A percentile compares a stretch with the other conserved stretches of the same genome.
Evolutionary conservation across 139 green algal species (phyloP).

Genomic region (Coccomyxa sp.): DNA sequence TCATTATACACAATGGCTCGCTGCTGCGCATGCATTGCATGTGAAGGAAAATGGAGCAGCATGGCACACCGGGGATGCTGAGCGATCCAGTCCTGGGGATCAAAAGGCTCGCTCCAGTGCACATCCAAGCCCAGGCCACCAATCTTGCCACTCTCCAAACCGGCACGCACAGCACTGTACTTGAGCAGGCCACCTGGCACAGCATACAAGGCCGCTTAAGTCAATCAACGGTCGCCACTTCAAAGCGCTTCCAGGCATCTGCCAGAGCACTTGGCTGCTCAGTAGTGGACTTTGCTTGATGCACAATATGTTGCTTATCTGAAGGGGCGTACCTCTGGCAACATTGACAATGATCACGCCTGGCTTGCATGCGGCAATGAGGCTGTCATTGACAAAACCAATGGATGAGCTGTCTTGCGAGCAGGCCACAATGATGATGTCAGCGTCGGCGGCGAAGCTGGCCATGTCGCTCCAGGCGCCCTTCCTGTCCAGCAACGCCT

Average conservation of each 20-base stretch:
- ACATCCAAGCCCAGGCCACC: constrained; percentile 61
- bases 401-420: background rate
- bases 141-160: constrained; percentile 35
- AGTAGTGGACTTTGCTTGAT: background rate
- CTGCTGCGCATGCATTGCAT: background rate
- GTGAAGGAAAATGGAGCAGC: background rate
- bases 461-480: constrained; percentile 27
- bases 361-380: constrained; percentile 40
- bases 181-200: constrained; percentile 55
- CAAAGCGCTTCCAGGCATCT: background rate
- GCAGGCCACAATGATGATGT: constrained; percentile 24
- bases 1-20: background rate
- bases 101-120: constrained; percentile 50
- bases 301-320: background rate
- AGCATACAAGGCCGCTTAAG: background rate
- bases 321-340: constrained; percentile 26
- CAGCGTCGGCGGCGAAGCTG: constrained; percentile 15
- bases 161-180: constrained; percentile 33
- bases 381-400: constrained; percentile 37
- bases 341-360: constrained; percentile 60
- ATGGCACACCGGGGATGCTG: constrained; percentile 28
- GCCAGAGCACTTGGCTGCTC: background rate
- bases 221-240: background rate
- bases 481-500: constrained; percentile 16
- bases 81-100: constrained; percentile 33